Conservation (phyloP, 2,329 filamentous ascomycete genomes). For the Talaromyces islandicus region DNA sequence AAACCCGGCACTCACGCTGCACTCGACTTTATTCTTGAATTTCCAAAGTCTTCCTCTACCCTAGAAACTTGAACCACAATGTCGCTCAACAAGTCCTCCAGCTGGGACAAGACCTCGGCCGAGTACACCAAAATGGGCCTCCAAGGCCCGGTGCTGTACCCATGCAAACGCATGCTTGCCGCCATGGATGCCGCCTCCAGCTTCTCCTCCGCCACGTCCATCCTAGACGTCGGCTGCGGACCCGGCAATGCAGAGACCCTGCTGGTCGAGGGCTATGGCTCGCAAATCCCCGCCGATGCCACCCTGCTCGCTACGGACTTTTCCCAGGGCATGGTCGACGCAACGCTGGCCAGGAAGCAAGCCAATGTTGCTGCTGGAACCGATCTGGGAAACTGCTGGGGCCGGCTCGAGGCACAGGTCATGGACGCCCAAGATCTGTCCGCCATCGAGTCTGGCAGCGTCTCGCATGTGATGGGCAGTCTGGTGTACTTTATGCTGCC, state of each 20-base stretch:
- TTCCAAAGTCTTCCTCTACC: neutral
- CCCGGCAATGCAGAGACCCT: slow-evolving; percentile 5
- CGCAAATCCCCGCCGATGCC: neutral
- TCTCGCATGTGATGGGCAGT: slow-evolving; percentile 6
- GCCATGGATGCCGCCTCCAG: neutral
- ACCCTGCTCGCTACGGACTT: slow-evolving; percentile 4
- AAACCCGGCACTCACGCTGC: too few relatives aligned
- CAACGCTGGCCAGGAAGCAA: neutral
- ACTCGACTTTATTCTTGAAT: neutral
- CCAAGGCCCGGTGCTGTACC: neutral
- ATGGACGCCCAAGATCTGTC: slow-evolving; percentile 8
- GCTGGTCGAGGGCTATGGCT: slow-evolving; percentile 2
- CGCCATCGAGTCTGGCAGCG: neutral
- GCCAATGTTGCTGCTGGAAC: neutral
- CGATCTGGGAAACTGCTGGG: neutral
- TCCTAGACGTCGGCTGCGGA: slow-evolving; percentile 5
- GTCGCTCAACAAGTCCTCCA: neutral
- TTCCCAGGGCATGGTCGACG: slow-evolving; percentile 7
- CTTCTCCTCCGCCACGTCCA: slow-evolving; percentile 1
- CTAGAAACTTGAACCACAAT: neutral
- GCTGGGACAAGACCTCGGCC: slow-evolving; percentile 4
- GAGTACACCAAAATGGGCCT: slow-evolving; percentile 3
- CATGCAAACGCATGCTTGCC: slow-evolving; percentile 2
- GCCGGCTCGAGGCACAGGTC: neutral
- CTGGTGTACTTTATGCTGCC: slow-evolving; percentile 9